Conservation (phyloP, 768 basidiomycete species). For the Russula dissimulans region DNA sequence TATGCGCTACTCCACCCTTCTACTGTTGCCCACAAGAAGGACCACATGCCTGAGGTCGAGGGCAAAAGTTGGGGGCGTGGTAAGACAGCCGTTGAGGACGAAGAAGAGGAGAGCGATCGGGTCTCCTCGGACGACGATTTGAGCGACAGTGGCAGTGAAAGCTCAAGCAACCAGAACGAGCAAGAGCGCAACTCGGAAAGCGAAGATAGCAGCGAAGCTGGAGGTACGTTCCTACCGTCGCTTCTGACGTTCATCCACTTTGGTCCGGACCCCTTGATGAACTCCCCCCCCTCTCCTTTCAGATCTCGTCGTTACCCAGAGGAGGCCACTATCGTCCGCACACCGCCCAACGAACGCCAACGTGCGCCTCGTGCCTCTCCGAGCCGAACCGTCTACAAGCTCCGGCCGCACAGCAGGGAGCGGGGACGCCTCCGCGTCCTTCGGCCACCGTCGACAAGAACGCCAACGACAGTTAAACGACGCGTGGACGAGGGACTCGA, state of each 20-base stretch:
- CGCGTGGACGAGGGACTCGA: background rate
- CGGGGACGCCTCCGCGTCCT: constrained; percentile 52
- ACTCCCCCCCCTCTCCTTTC: background rate
- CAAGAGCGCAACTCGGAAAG: constrained; percentile 16
- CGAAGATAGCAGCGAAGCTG: constrained; percentile 40
- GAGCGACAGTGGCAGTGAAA: constrained; percentile 24
- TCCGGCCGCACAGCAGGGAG: constrained; percentile 28
- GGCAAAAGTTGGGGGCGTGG: constrained; percentile 18
- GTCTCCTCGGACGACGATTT: constrained; percentile 34
- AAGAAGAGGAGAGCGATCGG: constrained; percentile 80
- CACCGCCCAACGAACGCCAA: constrained; percentile 38
- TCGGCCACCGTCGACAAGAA: constrained; percentile 55
- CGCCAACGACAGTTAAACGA: background rate
- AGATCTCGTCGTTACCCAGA: background rate
- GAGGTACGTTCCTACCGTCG: constrained; percentile 21
- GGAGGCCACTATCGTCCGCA: background rate
- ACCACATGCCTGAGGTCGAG: constrained; percentile 7
- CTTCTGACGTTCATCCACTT: background rate
- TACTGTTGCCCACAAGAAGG: constrained; percentile 44
- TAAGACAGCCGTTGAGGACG: constrained; percentile 26
- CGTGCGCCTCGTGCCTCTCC: constrained; percentile 60
- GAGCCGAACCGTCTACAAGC: constrained; percentile 30
- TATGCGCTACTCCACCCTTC: constrained; percentile 92
- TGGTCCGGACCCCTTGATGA: no score
- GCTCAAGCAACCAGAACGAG: background rate